Base-by-base conservation (phyloP, 768 basidiomycete species). In the Cystofilobasidium capitatum region DNA sequence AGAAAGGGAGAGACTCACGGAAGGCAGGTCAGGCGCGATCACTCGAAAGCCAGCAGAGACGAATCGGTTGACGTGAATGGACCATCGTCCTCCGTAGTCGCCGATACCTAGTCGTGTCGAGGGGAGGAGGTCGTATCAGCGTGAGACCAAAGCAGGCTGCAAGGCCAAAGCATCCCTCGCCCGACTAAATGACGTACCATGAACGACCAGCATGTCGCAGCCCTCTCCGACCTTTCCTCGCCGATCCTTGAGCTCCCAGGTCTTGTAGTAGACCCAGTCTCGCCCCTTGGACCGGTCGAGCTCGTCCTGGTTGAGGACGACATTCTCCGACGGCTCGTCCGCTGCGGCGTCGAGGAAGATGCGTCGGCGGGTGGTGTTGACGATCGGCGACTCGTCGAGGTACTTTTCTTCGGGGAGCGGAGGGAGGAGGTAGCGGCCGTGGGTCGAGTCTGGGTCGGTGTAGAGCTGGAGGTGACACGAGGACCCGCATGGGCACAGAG, bases 251-350 rank as follows among this genome's bases (percentile, higher is more conserved):
- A 59, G 44, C 47, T 67, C 66, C 66, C 66, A 67, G 31, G 57
- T 62, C 51, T 67, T 37, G n/a, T 45, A 67, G 59, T 54, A 67
- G 26, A 67, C 40, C 60, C 66, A 60, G 5, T 60, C 59, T 36
- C 66, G n/a, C 0, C 51, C 59, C 40, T 44, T 35, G 20, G 44
- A 45, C 31, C 35, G 17, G 33, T 49, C 59, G 33, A 67, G 20
- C 29, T 67, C 66, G 14, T 29, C 60, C 26, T 37, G 51, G 16
- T 39, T 55, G 35, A 67, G 40, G 17, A 9, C 12, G 33, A 67
- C 66, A 59, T 47, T 58, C 55, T 65, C 66, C 22, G 58, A 26
- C 24, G 6, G 22, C 45, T n/a, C n/a, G n/a, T n/a, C n/a, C n/a
- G n/a, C n/a, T n/a, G n/a, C n/a, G n/a, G 44, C 44, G 44, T n/a